Evolutionary conservation across 192 early-diverging fungal species (phyloP).

Genomic region (Diversispora eburnea): DNA sequence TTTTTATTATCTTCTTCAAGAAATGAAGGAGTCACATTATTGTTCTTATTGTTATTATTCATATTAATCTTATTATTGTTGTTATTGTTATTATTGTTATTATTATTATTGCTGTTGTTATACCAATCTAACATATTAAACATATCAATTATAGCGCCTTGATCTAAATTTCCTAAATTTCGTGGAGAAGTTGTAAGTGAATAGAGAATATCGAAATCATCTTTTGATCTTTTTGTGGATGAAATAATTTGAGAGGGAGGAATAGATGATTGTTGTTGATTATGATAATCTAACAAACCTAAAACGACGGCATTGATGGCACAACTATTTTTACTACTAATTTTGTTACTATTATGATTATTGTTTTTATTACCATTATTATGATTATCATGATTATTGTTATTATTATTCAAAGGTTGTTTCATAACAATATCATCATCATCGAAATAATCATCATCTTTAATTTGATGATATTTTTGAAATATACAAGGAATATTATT

Average conservation of each 20-base stretch:
- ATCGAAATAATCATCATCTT: background rate
- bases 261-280: background rate
- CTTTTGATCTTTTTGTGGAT: background rate
- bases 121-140: slow-evolving; percentile 8
- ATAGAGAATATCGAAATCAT: slow-evolving; percentile 8
- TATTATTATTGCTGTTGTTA: no score
- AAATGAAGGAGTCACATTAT: no score
- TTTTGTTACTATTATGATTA: no score
- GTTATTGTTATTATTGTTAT: no score
- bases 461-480: background rate
- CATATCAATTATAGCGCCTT: background rate
- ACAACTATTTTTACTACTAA: no score
- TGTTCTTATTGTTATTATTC: no score
- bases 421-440: background rate
- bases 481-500: background rate
- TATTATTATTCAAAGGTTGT: background rate
- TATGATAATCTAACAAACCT: background rate
- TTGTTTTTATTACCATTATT: no score
- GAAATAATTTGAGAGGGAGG: background rate
- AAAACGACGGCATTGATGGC: no score
- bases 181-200: background rate
- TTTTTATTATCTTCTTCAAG: no score
- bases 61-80: no score
- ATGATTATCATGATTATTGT: no score
- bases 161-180: background rate